These are phyloP conservation scores for Volvox carteri DNA, from an alignment of 163 green algal genomes.

Conservation along the genomic window DNA sequence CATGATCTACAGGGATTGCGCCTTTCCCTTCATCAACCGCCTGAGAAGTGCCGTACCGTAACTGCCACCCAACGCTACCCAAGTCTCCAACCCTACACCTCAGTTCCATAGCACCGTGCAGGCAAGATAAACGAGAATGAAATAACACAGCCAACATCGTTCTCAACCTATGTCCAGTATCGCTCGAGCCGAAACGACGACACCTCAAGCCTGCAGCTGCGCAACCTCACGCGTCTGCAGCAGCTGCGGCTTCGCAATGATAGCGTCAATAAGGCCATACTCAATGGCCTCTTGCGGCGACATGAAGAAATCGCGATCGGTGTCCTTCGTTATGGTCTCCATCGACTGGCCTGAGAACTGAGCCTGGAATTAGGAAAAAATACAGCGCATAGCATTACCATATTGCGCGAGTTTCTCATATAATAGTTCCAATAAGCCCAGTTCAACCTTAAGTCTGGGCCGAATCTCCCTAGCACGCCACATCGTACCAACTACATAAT, in stretches of 20 bases:
- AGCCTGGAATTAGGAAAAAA: slow-evolving; percentile 64
- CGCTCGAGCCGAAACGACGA: too few species aligned
- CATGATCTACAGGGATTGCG: too few species aligned
- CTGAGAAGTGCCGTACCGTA: slow-evolving; percentile 1
- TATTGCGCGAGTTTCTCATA: not conserved
- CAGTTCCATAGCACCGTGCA: not conserved
- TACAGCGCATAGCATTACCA: not conserved
- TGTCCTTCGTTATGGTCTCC: slow-evolving; percentile 94
- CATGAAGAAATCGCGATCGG: slow-evolving; percentile 99
- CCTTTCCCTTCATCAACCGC: too few species aligned
- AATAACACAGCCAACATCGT: not conserved
- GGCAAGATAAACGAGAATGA: not conserved
- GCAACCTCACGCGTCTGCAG: slow-evolving; percentile 60
- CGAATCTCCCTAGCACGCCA: not conserved
- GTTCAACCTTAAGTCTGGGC: not conserved
- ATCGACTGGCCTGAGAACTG: slow-evolving; percentile 96
- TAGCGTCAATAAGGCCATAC: slow-evolving; percentile 97
- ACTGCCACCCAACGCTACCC: not conserved
- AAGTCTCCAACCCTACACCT: not conserved
- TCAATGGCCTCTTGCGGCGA: slow-evolving; percentile 91
- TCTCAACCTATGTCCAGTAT: too few species aligned
- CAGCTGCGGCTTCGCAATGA: slow-evolving; percentile 86
- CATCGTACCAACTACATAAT: too few species aligned
- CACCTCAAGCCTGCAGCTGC: not conserved
- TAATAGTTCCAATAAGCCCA: not conserved